Evolutionary conservation across 2,329 filamentous ascomycete genomes (phyloP).

Genomic region (Colletotrichum theobromicola): DNA sequence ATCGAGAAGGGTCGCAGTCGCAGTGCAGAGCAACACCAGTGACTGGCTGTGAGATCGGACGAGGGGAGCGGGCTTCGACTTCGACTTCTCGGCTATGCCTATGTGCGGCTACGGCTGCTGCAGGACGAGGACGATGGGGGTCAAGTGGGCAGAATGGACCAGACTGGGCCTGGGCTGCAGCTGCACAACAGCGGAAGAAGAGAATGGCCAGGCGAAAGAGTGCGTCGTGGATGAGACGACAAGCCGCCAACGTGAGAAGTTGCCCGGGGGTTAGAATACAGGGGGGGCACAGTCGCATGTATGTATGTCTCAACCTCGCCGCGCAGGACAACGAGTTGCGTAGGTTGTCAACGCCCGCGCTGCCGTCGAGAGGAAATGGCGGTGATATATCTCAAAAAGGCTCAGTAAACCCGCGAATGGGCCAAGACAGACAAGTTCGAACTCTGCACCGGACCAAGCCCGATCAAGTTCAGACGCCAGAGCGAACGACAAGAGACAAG

Average conservation of each 20-base stretch:
- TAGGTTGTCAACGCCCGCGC: not conserved
- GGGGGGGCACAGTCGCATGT: not conserved
- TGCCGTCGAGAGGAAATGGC: not conserved
- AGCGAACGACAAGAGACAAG: not conserved
- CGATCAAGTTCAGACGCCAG: not conserved
- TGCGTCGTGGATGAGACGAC: slow-evolving; percentile 9
- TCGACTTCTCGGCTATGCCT: not conserved
- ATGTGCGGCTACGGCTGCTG: not conserved
- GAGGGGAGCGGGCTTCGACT: not conserved
- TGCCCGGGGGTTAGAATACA: not conserved
- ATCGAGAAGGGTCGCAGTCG: not conserved
- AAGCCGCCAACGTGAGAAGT: slow-evolving; percentile 11
- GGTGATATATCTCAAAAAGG: slow-evolving; percentile 3
- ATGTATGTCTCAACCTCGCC: slow-evolving; percentile 14
- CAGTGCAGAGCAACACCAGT: not conserved
- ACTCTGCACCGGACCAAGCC: not conserved
- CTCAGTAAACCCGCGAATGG: not conserved
- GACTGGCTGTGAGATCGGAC: slow-evolving; percentile 1
- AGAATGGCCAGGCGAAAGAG: not conserved
- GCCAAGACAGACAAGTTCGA: not conserved
- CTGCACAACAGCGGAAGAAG: not conserved
- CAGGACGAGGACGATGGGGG: not conserved
- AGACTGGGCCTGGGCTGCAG: not conserved
- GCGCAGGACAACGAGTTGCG: not conserved
- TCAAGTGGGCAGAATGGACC: not conserved